Percentiles rank a stretch among this genome's conserved stretches.
Conservation (phyloP, 2,329 filamentous ascomycete genomes). For the Aspergillus jensenii region DNA sequence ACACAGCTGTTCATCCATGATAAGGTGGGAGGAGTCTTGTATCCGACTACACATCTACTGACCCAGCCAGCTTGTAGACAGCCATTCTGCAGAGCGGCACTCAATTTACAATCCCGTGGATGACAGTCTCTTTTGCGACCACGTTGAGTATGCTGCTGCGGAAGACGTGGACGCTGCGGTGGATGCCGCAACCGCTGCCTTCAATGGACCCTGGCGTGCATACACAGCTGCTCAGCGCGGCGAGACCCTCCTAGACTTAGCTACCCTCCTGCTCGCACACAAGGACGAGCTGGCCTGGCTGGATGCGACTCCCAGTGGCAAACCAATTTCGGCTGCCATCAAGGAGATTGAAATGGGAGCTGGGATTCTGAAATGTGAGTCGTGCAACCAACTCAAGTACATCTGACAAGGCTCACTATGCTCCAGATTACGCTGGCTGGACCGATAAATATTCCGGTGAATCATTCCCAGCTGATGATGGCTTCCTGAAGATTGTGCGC, state of each 20-base stretch:
- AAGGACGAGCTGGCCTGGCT: too few relatives aligned
- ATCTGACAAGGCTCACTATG: too few relatives aligned
- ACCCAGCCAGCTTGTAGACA: too few relatives aligned
- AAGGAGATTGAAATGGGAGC: too few relatives aligned
- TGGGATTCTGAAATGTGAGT: too few relatives aligned
- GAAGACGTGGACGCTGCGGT: slow-evolving; percentile 52
- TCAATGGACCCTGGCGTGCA: slow-evolving; percentile 26
- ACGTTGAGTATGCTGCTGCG: slow-evolving; percentile 46
- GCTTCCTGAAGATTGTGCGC: slow-evolving; percentile 17
- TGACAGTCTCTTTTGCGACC: slow-evolving; percentile 50
- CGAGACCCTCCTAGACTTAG: too few relatives aligned
- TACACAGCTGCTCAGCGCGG: too few relatives aligned
- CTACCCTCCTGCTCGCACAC: too few relatives aligned
- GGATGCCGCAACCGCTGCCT: slow-evolving; percentile 50
- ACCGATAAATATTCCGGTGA: slow-evolving; percentile 19
- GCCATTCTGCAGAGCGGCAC: too few relatives aligned
- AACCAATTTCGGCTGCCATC: slow-evolving; percentile 20
- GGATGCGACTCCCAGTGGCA: too few relatives aligned
- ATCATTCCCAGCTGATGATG: slow-evolving; percentile 17
- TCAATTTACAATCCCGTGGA: slow-evolving; percentile 42
- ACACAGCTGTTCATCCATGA: slow-evolving; percentile 11
- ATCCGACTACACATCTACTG: too few relatives aligned
- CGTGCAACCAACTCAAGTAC: rapidly evolving
- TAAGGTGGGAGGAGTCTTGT: not conserved
- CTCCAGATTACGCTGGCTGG: slow-evolving; percentile 8